Evolutionary conservation across 768 basidiomycete species (phyloP).

Genomic region (Thelephora ganbajun): DNA sequence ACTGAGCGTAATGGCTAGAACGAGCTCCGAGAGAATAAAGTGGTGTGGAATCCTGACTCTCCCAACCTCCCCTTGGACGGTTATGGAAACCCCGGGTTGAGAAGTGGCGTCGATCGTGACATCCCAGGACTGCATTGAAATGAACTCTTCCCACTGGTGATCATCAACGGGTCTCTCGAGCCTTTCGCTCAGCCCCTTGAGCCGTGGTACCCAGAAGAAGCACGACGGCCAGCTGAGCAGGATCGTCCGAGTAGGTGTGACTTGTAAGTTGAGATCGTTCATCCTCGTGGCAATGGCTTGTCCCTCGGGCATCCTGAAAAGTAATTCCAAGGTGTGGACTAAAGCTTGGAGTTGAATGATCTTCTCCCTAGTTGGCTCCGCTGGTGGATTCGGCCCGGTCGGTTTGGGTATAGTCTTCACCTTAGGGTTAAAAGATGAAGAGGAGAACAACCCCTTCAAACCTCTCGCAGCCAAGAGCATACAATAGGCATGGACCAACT

Average conservation of each 20-base stretch:
- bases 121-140: slow-evolving; percentile 40
- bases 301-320: not conserved
- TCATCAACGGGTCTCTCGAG: slow-evolving; percentile 20
- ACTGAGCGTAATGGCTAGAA: slow-evolving; percentile 54
- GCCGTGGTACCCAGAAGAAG: not conserved
- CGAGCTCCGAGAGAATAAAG: slow-evolving; percentile 61
- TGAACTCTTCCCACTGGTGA: slow-evolving; percentile 64
- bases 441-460: not conserved
- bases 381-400: too few relatives aligned
- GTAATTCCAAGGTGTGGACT: not conserved
- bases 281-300: not conserved
- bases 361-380: not conserved
- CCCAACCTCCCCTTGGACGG: slow-evolving; percentile 45
- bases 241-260: not conserved
- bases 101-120: slow-evolving; percentile 21
- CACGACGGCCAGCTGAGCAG: not conserved
- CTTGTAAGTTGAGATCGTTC: not conserved
- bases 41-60: slow-evolving; percentile 71
- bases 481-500: not conserved
- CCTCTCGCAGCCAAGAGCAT: not conserved
- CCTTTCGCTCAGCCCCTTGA: not conserved
- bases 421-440: not conserved
- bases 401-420: too few relatives aligned
- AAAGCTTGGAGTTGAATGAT: not conserved
- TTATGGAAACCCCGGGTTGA: slow-evolving; percentile 24